phyloP scores from a whole-genome alignment of 306 rosid species.

The Casuarina glauca region DNA sequence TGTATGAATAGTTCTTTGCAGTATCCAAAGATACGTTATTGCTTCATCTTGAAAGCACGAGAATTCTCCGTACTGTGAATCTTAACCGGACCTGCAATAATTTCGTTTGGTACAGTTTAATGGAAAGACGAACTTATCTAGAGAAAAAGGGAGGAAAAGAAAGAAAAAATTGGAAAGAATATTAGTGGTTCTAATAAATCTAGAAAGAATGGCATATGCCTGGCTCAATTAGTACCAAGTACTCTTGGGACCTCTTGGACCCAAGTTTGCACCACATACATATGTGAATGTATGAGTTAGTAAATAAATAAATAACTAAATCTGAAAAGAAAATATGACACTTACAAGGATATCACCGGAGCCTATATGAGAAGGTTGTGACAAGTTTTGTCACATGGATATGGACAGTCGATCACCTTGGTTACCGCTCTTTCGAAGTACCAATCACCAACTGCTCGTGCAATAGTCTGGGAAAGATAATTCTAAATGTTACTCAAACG shows the following conservation, averaged over 20 bases:
- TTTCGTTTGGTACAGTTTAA: constrained; percentile 26
- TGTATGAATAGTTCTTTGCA: constrained; percentile 14
- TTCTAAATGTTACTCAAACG: constrained; percentile 10
- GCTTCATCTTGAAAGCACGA: constrained; percentile 22
- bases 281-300: too few relatives aligned
- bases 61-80: constrained; percentile 21
- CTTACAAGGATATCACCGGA: constrained; percentile 33
- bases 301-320: too few relatives aligned
- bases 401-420: constrained; percentile 73
- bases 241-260: too few relatives aligned
- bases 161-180: neutral
- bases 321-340: neutral
- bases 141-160: too few relatives aligned
- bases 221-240: too few relatives aligned
- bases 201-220: neutral
- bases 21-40: neutral
- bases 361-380: constrained; percentile 59
- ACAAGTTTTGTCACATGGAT: constrained; percentile 88
- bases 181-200: constrained; percentile 6
- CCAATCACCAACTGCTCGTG: constrained; percentile 96
- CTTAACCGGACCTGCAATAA: constrained; percentile 34
- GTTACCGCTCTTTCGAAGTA: constrained; percentile 64
- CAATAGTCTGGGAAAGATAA: constrained; percentile 64
- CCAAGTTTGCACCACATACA: too few relatives aligned
- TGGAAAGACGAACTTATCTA: neutral